Conservation (phyloP, 1,139 yeast species). For the Taphrina communis region DNA sequence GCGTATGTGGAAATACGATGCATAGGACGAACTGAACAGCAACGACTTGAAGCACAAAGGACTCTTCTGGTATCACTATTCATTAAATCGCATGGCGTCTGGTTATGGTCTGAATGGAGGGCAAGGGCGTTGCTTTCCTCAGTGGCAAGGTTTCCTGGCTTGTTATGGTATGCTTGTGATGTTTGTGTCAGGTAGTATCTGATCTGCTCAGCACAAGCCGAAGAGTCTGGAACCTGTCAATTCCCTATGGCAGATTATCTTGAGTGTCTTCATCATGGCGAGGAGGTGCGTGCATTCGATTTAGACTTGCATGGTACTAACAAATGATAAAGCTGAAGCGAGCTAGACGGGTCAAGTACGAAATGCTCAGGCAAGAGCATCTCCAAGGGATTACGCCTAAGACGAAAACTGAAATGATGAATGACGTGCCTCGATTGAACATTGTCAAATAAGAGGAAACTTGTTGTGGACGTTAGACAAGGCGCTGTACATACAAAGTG, state of each 20-base stretch:
- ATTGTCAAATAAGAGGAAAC: conserved; percentile 19
- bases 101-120: conserved; percentile 57
- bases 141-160: conserved; percentile 43
- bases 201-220: conserved; percentile 44
- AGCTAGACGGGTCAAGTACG: conserved; percentile 26
- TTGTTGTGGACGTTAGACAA: neutral
- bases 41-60: neutral
- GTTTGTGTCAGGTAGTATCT: too few species aligned
- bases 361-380: conserved; percentile 38
- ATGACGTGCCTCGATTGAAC: conserved; percentile 36
- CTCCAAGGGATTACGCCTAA: conserved; percentile 34
- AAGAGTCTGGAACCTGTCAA: conserved; percentile 52
- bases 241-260: conserved; percentile 57
- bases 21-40: neutral
- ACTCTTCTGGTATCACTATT: too few species aligned
- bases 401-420: conserved; percentile 39
- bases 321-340: conserved; percentile 19
- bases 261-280: conserved; percentile 59
- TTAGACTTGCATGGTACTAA: neutral
- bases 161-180: conserved; percentile 5
- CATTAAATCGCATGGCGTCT: conserved; percentile 49
- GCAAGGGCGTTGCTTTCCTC: conserved; percentile 58
- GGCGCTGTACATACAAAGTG: neutral
- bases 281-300: conserved; percentile 50
- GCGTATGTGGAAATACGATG: too few species aligned